Evolutionary conservation across 805 yeast species (phyloP).

Genomic region (Kodamaea jinghongensis): DNA sequence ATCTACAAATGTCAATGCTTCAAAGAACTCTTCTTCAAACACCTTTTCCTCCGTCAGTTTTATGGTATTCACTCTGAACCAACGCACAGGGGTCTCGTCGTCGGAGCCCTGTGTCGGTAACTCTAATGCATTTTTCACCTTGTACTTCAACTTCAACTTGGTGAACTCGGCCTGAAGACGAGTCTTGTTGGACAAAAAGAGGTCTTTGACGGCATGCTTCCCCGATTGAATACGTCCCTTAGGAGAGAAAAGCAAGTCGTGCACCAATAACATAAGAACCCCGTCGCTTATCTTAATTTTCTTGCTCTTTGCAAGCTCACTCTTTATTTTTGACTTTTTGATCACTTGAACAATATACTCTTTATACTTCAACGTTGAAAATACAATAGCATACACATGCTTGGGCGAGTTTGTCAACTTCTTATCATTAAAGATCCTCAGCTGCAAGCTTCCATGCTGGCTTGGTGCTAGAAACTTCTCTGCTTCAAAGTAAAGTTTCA

Average conservation of each 20-base stretch:
- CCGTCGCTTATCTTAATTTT: conserved; percentile 46
- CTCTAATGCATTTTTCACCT: conserved; percentile 55
- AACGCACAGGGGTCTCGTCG: conserved; percentile 71
- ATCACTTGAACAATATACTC: conserved; percentile 62
- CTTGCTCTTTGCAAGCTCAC: conserved; percentile 15
- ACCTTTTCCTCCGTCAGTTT: conserved; percentile 43
- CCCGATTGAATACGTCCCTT: conserved; percentile 86
- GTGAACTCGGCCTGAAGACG: conserved; percentile 79
- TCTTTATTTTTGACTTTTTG: conserved; percentile 62
- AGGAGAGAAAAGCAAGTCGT: conserved; percentile 74
- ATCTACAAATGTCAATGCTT: conserved; percentile 45
- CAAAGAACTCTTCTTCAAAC: conserved; percentile 35
- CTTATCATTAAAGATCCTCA: conserved; percentile 37
- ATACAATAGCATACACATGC: conserved; percentile 80
- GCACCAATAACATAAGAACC: conserved; percentile 64
- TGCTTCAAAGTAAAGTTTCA: conserved; percentile 45
- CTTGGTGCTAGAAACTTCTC: conserved; percentile 34
- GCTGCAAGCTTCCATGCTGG: conserved; percentile 33
- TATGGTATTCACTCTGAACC: conserved; percentile 75
- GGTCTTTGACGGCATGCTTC: conserved; percentile 81
- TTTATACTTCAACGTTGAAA: conserved; percentile 71
- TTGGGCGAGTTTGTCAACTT: conserved; percentile 57
- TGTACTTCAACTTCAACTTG: conserved; percentile 70
- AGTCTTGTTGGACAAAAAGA: conserved; percentile 72
- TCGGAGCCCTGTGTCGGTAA: conserved; percentile 43